Percentiles rank a stretch among this genome's conserved stretches.
phyloP scores from a whole-genome alignment of 2,329 filamentous ascomycete genomes.

The Colletotrichum sojae region DNA sequence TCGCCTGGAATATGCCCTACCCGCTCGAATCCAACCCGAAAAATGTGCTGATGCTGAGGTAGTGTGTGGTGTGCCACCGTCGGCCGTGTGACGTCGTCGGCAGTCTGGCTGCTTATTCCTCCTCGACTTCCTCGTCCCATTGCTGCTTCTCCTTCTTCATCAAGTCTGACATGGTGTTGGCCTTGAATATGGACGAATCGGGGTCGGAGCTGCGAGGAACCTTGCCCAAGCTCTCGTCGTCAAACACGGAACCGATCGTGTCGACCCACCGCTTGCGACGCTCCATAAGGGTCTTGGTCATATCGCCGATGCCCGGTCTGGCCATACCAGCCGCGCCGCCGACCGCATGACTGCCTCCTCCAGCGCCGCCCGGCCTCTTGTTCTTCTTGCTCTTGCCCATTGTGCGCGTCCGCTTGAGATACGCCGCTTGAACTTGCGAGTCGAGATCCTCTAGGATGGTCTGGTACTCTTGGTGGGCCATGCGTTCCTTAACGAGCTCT shows the following conservation, averaged over 20 bases:
- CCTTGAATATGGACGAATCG: conserved; percentile 79
- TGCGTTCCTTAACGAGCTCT: conserved; percentile 90
- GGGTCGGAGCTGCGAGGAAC: conserved; percentile 79
- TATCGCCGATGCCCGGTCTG: conserved; percentile 88
- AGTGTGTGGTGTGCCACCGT: conserved; percentile 26
- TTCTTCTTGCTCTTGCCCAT: conserved; percentile 96
- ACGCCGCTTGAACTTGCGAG: conserved; percentile 93
- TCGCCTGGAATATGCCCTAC: conserved; percentile 14
- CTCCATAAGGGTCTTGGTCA: conserved; percentile 94
- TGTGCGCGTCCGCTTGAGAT: conserved; percentile 94
- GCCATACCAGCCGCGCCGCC: conserved; percentile 73
- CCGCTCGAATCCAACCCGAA: conserved; percentile 13
- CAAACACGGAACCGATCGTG: conserved; percentile 91
- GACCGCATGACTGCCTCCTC: conserved; percentile 77
- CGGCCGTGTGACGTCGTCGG: not conserved
- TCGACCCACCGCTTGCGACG: conserved; percentile 90
- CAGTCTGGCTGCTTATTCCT: conserved; percentile 58
- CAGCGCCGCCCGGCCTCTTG: conserved; percentile 82
- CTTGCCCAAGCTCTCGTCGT: conserved; percentile 81
- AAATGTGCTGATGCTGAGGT: conserved; percentile 11
- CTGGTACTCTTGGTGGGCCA: conserved; percentile 97
- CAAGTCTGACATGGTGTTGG: conserved; percentile 78
- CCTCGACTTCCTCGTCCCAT: conserved; percentile 86
- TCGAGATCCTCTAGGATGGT: conserved; percentile 98
- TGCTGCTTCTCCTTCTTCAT: conserved; percentile 83